A percentile compares a stretch with the other conserved stretches of the same genome.
These are phyloP conservation scores for Phytophthora capsici DNA, from an alignment of 352 stramenopile species.

Conservation along the genomic window DNA sequence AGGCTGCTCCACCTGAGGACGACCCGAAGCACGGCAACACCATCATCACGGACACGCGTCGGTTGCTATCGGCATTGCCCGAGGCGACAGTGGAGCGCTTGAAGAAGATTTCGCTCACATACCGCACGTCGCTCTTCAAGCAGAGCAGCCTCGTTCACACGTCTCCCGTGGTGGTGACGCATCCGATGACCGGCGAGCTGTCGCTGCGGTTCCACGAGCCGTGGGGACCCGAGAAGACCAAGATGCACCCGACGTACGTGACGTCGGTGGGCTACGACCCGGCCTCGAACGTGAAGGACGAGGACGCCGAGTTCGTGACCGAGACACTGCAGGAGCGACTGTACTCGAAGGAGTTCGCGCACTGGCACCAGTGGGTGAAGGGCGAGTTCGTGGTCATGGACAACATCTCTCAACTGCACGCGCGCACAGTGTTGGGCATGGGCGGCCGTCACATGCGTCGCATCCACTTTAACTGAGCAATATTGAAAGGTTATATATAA, in stretches of 20 bases:
- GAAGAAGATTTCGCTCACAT: constrained; percentile 27
- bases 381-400: constrained; percentile 32
- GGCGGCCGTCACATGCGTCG: too few species aligned
- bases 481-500: too few species aligned
- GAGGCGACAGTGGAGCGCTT: constrained; percentile 24
- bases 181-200: constrained; percentile 23
- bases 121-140: constrained; percentile 22
- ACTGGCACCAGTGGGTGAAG: constrained; percentile 31
- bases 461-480: too few species aligned
- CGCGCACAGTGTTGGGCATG: too few species aligned
- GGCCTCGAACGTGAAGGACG: constrained; percentile 16
- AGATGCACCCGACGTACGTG: constrained; percentile 35
- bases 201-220: constrained; percentile 24
- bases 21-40: constrained; percentile 33
- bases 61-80: constrained; percentile 18
- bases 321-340: constrained; percentile 19
- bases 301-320: too few species aligned
- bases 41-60: constrained; percentile 30
- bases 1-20: constrained; percentile 17
- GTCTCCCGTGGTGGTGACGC: constrained; percentile 21
- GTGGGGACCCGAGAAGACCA: constrained; percentile 30
- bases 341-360: constrained; percentile 21
- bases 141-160: constrained; percentile 9
- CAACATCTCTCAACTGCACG: constrained; percentile 29
- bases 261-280: constrained; percentile 20